Conservation (phyloP, 805 yeast genomes). For the Vanderwaltozyma tropicalis region DNA sequence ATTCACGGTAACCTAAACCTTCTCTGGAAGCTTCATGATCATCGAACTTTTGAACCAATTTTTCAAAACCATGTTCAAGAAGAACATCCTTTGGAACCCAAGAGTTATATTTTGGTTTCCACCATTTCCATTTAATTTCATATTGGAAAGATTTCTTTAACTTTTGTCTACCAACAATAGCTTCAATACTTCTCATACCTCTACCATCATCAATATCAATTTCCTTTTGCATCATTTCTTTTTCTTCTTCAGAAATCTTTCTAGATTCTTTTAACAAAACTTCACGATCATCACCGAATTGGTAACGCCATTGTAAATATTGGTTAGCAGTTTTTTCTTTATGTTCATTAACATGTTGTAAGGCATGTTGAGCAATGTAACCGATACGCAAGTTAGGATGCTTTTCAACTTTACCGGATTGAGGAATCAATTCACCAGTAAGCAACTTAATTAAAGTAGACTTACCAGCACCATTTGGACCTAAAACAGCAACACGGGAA, state of each 20-base stretch:
- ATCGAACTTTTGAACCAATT: constrained; percentile 91
- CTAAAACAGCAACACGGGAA: constrained; percentile 93
- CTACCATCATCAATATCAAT: constrained; percentile 78
- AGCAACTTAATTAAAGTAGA: constrained; percentile 87
- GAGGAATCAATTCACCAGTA: constrained; percentile 86
- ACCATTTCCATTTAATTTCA: constrained; percentile 87
- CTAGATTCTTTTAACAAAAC: constrained; percentile 88
- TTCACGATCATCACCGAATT: constrained; percentile 97
- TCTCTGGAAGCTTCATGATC: constrained; percentile 99
- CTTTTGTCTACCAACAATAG: constrained; percentile 94
- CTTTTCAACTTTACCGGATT: constrained; percentile 84
- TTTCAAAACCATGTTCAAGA: constrained; percentile 75
- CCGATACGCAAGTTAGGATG: constrained; percentile 98
- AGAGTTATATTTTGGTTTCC: constrained; percentile 87
- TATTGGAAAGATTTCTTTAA: constrained; percentile 93
- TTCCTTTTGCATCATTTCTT: constrained; percentile 63
- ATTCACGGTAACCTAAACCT: constrained; percentile 95
- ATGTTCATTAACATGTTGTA: constrained; percentile 94
- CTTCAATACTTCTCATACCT: constrained; percentile 83
- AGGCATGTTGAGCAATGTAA: constrained; percentile 96
- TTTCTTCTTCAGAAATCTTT: constrained; percentile 64
- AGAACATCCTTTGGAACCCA: constrained; percentile 84
- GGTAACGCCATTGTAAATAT: constrained; percentile 96
- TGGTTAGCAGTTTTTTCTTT: constrained; percentile 97
- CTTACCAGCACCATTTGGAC: constrained; percentile 99